Evolutionary conservation across 2,329 filamentous ascomycete species (phyloP).

Genomic region (Sporothrix brunneoviolacea): DNA sequence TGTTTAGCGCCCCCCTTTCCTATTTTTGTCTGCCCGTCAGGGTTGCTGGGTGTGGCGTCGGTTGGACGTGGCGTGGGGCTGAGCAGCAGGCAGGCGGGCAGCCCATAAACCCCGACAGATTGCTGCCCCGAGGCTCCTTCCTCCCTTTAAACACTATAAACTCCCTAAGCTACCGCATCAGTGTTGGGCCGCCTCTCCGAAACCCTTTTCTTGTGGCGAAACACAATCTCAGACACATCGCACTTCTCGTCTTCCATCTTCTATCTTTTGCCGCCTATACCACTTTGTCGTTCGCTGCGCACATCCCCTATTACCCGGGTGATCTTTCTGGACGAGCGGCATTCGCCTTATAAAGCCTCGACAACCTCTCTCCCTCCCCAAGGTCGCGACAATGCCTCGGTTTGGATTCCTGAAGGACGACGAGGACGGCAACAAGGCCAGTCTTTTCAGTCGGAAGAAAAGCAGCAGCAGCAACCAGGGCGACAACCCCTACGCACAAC

Average conservation of each 20-base stretch:
- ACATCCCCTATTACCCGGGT: background rate
- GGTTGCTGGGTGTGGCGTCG: constrained; percentile 7
- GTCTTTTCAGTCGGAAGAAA: constrained; percentile 51
- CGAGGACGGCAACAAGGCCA: constrained; percentile 40
- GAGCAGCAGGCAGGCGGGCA: too few species aligned
- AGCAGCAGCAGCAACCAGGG: constrained; percentile 28
- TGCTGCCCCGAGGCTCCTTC: too few species aligned
- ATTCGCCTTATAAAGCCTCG: background rate
- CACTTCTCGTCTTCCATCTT: constrained; percentile 1
- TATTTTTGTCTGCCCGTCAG: constrained; percentile 9
- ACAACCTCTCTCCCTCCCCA: constrained; percentile 15
- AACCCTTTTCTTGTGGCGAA: constrained; percentile 16
- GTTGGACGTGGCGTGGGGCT: constrained; percentile 15
- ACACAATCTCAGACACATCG: constrained; percentile 16
- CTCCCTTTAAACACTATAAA: background rate
- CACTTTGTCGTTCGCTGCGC: background rate
- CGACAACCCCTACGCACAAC: constrained; percentile 55
- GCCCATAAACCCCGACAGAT: too few species aligned
- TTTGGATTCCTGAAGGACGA: constrained; percentile 48
- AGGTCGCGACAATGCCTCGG: constrained; percentile 45
- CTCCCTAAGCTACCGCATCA: too few species aligned
- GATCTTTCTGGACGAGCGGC: background rate
- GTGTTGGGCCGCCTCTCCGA: constrained; percentile 10
- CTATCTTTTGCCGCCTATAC: background rate
- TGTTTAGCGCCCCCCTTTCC: constrained; percentile 8